Evolutionary conservation across 2,329 filamentous ascomycete genomes (phyloP).

Genomic region (Escovopsis sp.): DNA sequence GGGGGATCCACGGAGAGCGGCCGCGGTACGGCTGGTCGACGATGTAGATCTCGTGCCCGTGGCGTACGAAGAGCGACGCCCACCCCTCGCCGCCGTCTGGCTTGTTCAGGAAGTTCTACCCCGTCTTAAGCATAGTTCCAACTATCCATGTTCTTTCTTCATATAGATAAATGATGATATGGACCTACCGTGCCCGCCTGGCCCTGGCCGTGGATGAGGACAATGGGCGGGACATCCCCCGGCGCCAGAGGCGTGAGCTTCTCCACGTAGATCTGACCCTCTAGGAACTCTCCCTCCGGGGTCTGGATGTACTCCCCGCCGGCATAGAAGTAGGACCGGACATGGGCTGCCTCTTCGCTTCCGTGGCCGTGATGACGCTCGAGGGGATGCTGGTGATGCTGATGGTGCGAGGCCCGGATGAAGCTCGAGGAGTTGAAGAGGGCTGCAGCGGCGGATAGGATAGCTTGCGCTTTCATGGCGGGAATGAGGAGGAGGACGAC

Average conservation of each 20-base stretch:
- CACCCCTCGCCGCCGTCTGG: constrained; percentile 26
- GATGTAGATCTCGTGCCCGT: constrained; percentile 33
- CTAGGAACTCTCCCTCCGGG: constrained; percentile 7
- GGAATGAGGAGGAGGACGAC: too few species aligned
- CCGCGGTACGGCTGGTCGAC: constrained; percentile 31
- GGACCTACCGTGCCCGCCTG: constrained; percentile 24
- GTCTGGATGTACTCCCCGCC: background rate
- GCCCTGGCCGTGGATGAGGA: constrained; percentile 29
- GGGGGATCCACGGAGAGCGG: constrained; percentile 23
- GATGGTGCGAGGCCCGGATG: too few species aligned
- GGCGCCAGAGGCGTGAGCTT: constrained; percentile 22
- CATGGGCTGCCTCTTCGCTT: background rate
- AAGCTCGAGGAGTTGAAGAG: too few species aligned
- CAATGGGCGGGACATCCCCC: constrained; percentile 17
- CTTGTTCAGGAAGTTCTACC: constrained; percentile 23
- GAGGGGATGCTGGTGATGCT: too few species aligned
- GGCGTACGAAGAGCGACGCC: constrained; percentile 30
- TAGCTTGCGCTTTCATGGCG: too few species aligned
- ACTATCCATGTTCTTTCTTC: too few species aligned
- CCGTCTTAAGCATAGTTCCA: background rate
- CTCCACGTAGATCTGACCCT: constrained; percentile 41
- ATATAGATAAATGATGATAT: background rate
- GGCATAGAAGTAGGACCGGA: background rate
- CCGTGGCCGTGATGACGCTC: background rate
- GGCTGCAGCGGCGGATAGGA: too few species aligned